Percentiles rank a stretch among this genome's conserved stretches.
Conservation (phyloP, 2,329 filamentous ascomycete species). For the Pochonia chlamydosporia region DNA sequence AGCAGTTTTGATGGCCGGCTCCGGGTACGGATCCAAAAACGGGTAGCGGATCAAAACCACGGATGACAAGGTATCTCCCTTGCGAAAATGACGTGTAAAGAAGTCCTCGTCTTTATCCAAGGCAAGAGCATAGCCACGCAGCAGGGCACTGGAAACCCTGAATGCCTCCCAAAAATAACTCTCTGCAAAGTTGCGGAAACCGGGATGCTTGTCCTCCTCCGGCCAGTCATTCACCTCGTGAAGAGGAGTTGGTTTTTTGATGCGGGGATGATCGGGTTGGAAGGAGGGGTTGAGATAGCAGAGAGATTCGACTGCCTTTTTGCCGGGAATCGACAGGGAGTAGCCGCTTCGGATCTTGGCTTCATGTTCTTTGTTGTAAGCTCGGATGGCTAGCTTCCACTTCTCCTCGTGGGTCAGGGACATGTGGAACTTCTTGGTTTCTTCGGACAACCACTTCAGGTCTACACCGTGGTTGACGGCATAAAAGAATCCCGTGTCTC, state of each 20-base stretch:
- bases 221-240: conserved; percentile 12
- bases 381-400: conserved; percentile 8
- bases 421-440: conserved; percentile 9
- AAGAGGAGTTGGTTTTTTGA: conserved; percentile 7
- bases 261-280: conserved; percentile 5
- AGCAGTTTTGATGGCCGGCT: conserved; percentile 11
- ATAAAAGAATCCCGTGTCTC: conserved; percentile 10
- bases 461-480: conserved; percentile 11
- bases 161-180: conserved; percentile 10
- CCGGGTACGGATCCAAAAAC: conserved; percentile 10
- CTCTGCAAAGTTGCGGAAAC: conserved; percentile 10
- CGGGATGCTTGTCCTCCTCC: conserved; percentile 7
- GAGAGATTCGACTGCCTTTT: conserved; percentile 1
- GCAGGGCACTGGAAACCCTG: conserved; percentile 5
- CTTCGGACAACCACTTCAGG: conserved; percentile 5
- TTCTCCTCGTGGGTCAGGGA: conserved; percentile 9
- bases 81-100: conserved; percentile 9
- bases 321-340: background rate
- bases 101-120: conserved; percentile 9
- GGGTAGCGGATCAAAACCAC: conserved; percentile 11
- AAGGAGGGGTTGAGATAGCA: conserved; percentile 3
- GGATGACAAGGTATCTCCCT: conserved; percentile 9
- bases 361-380: conserved; percentile 8
- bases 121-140: conserved; percentile 9
- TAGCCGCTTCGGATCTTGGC: conserved; percentile 9